Evolutionary conservation across 1,284 basidiomycete species (phyloP).

Genomic region (Anthracocystis walkeri): DNA sequence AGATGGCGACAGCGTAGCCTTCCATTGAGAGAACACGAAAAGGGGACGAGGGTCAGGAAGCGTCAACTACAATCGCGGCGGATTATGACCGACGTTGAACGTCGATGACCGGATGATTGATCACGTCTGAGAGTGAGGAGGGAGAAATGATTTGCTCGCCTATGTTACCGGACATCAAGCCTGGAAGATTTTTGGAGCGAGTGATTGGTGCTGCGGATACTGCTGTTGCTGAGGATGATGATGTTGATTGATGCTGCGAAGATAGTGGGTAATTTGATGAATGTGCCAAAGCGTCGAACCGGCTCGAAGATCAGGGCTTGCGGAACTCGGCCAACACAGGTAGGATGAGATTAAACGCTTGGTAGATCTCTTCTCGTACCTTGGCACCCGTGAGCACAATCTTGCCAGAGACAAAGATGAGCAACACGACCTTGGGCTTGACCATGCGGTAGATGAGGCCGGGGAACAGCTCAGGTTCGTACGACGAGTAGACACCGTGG

Average conservation of each 20-base stretch:
- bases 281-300: constrained; percentile 5
- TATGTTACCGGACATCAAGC: constrained; percentile 27
- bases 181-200: neutral
- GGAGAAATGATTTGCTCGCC: neutral
- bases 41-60: neutral
- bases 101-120: neutral
- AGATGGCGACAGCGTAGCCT: constrained; percentile 13
- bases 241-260: constrained; percentile 35
- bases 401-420: constrained; percentile 99
- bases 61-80: neutral
- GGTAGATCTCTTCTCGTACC: constrained; percentile 99
- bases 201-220: constrained; percentile 37
- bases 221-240: constrained; percentile 37
- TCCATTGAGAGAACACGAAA: constrained; percentile 9
- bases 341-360: constrained; percentile 98
- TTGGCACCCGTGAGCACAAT: constrained; percentile 99
- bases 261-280: constrained; percentile 36
- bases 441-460: constrained; percentile 99
- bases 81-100: neutral
- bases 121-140: neutral
- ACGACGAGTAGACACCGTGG: constrained; percentile 97
- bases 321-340: constrained; percentile 72
- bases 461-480: constrained; percentile 98
- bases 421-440: constrained; percentile 97
- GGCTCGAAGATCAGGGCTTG: constrained; percentile 54